phyloP scores from a whole-genome alignment of 2,329 filamentous ascomycete genomes.

The Cadophora gregata region DNA sequence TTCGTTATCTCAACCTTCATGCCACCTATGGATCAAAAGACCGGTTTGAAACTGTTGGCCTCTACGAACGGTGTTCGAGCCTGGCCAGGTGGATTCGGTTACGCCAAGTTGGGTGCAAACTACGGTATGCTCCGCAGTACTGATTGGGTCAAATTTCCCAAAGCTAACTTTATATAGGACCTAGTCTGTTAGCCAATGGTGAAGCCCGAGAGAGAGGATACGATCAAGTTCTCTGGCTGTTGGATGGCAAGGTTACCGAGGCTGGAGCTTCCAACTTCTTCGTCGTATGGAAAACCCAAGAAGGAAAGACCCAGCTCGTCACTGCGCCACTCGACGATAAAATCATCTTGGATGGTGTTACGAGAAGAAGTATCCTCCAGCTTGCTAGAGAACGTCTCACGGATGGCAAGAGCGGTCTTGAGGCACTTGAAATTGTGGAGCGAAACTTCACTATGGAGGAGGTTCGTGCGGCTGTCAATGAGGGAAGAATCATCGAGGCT shows the following conservation, averaged over 20 bases:
- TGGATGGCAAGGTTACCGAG: constrained; percentile 83
- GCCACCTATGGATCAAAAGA: constrained; percentile 58
- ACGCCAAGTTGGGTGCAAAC: constrained; percentile 91
- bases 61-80: constrained; percentile 83
- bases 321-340: constrained; percentile 84
- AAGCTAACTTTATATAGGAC: constrained; percentile 44
- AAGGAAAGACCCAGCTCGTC: constrained; percentile 71
- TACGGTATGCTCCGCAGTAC: constrained; percentile 61
- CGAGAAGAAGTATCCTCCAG: constrained; percentile 79
- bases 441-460: constrained; percentile 82
- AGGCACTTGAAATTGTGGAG: constrained; percentile 76
- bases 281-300: constrained; percentile 73
- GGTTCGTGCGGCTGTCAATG: constrained; percentile 71
- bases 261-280: constrained; percentile 95
- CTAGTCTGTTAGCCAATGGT: constrained; percentile 76
- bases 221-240: constrained; percentile 94
- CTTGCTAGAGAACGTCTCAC: constrained; percentile 68
- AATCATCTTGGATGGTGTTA: constrained; percentile 88
- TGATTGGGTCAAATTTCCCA: background rate
- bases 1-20: constrained; percentile 77
- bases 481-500: constrained; percentile 81
- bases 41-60: constrained; percentile 77
- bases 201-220: constrained; percentile 77
- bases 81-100: constrained; percentile 93
- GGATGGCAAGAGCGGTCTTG: constrained; percentile 47